Evolutionary conservation across 169 alveolate genomes (phyloP), one percentile per base, ranked within the genome.

Genomic region (Plasmodium relictum): DNA sequence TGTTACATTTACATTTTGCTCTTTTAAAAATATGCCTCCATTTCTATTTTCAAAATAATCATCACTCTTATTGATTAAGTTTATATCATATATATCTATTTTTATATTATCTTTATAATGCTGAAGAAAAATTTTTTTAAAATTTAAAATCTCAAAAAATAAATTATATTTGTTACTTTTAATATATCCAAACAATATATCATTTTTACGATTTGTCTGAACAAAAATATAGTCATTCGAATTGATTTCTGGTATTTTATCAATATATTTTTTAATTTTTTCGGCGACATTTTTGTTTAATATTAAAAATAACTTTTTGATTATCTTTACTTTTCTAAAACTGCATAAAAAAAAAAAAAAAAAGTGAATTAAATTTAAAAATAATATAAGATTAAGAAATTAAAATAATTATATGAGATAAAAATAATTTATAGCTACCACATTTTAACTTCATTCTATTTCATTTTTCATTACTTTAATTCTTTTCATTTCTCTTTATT

Each of bases 191-290:
- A 83, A 54, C n/a, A 83, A 48, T 7, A 69, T 42, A 22, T 83
- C 91, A 52, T 83, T 83, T 48, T 83, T 54, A 41, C 70, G 31
- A 31, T 83, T 83, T 20, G 91, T 83, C 73, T 83, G 91, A 18
- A 83, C 91, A 41, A 68, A 70, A 45, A 83, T 44, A 31, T 68
- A 83, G 16, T 83, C 91, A 16, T 56, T 83, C 18, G 85, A 71
- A 41, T 83, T 83, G 5, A 83, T 61, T 14, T 68, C 59, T 8
- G 72, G 86, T n/a, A 83, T 52, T n/a, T 70, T 41, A 22, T 83
- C 85, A 22, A 83, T 48, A 48, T 83, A 62, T n/a, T 22, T 24
- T 16, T 54, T 41, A 26, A 83, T 42, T 31, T 44, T 39, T 42
- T 83, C 24, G 68, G 68, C 73, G 5, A 41, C 52, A 26, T 54